These are phyloP conservation scores for Exophiala phaeomuriformis DNA, from an alignment of 2,329 filamentous ascomycete genomes.

Conservation along the genomic window DNA sequence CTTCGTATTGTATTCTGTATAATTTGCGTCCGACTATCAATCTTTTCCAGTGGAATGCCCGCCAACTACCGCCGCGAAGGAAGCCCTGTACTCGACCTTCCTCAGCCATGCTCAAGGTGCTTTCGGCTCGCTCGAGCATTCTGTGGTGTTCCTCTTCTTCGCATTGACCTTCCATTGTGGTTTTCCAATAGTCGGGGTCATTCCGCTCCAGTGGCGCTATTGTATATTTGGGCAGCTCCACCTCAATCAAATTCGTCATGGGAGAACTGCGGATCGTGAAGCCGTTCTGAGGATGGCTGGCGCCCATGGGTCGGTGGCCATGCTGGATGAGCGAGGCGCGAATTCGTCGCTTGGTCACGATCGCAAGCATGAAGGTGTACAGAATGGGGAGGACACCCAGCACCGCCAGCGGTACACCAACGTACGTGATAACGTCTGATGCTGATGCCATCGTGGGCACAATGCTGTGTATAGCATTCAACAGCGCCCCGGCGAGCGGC, in stretches of 20 bases:
- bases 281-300: slow-evolving; percentile 30
- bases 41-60: slow-evolving; percentile 59
- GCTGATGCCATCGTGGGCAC: slow-evolving; percentile 29
- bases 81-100: slow-evolving; percentile 36
- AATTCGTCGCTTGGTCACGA: slow-evolving; percentile 55
- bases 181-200: slow-evolving; percentile 52
- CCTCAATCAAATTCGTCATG: slow-evolving; percentile 59
- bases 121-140: slow-evolving; percentile 19
- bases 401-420: slow-evolving; percentile 53
- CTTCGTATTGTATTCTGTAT: slow-evolving; percentile 56
- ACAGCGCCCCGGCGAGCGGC: too few species aligned
- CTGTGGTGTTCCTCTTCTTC: slow-evolving; percentile 30
- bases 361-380: slow-evolving; percentile 56
- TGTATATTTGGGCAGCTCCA: slow-evolving; percentile 58
- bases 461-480: neutral
- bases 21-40: slow-evolving; percentile 55
- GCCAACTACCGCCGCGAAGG: slow-evolving; percentile 57
- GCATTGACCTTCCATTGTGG: slow-evolving; percentile 33
- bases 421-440: slow-evolving; percentile 50
- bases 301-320: slow-evolving; percentile 35
- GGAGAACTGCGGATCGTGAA: slow-evolving; percentile 57
- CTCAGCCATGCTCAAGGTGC: slow-evolving; percentile 22
- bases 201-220: slow-evolving; percentile 55
- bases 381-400: slow-evolving; percentile 57
- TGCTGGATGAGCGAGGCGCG: slow-evolving; percentile 52